phyloP scores from a whole-genome alignment of 768 basidiomycete genomes.

The Tephrocybe sp. region DNA sequence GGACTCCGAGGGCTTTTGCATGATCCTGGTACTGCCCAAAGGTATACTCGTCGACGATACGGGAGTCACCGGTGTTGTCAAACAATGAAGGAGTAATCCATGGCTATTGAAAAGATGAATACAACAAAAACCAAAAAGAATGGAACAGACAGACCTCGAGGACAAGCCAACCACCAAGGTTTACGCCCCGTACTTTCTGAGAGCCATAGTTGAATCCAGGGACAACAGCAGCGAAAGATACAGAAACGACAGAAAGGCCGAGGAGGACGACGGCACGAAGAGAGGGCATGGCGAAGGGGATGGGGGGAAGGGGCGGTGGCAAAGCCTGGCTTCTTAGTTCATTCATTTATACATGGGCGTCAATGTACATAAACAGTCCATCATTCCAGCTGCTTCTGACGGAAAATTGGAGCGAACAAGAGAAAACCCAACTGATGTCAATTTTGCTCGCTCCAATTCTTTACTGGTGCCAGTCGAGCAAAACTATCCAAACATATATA shows the following conservation, averaged over 20 bases:
- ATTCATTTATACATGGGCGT: constrained; percentile 14
- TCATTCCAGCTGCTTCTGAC: constrained; percentile 23
- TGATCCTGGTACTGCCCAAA: constrained; percentile 62
- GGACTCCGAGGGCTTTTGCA: constrained; percentile 43
- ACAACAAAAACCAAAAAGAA: constrained; percentile 1
- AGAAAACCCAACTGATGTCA: neutral
- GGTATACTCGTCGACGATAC: constrained; percentile 77
- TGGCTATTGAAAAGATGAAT: constrained; percentile 39
- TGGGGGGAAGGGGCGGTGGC: constrained; percentile 6
- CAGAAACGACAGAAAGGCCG: constrained; percentile 27
- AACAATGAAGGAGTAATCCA: constrained; percentile 81
- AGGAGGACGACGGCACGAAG: constrained; percentile 20
- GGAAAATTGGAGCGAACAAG: constrained; percentile 17
- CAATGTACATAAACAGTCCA: constrained; percentile 7
- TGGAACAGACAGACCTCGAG: constrained; percentile 34
- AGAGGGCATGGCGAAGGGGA: constrained; percentile 13
- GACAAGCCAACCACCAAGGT: constrained; percentile 64
- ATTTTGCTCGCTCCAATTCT: neutral
- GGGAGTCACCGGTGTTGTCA: constrained; percentile 56
- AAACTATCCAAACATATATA: neutral
- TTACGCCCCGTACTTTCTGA: constrained; percentile 77
- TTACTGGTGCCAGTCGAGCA: neutral
- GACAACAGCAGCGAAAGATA: constrained; percentile 32
- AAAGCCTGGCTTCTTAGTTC: neutral
- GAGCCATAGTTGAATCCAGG: constrained; percentile 73